Evolutionary conservation across 1,284 basidiomycete species (phyloP).

Genomic region (Gomphus sp.): DNA sequence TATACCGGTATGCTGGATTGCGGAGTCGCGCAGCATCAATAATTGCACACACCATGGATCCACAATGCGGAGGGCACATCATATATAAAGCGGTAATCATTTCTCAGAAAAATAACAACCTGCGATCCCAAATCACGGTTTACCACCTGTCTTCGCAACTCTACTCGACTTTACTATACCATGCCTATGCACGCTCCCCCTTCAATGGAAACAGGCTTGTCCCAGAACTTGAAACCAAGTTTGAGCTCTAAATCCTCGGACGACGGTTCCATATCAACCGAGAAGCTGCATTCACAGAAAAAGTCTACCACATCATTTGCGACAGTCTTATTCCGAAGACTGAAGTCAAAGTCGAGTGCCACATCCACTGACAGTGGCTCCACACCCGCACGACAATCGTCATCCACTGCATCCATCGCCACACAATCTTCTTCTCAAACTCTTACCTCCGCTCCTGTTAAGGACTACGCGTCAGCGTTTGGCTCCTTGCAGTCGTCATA

Average conservation of each 20-base stretch:
- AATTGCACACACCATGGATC: too few relatives aligned
- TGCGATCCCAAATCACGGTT: too few relatives aligned
- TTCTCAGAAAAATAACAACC: too few relatives aligned
- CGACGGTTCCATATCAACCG: background rate
- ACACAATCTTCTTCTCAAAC: background rate
- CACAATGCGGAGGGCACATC: too few relatives aligned
- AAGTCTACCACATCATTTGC: background rate
- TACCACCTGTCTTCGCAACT: too few relatives aligned
- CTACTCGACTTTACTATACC: background rate
- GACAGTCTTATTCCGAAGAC: background rate
- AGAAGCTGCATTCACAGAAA: background rate
- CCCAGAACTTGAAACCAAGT: background rate
- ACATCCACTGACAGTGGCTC: background rate
- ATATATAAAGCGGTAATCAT: too few relatives aligned
- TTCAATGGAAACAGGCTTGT: background rate
- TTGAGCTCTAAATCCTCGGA: background rate
- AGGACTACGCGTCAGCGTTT: slow-evolving; percentile 9
- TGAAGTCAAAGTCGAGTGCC: background rate
- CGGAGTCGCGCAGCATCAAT: too few relatives aligned
- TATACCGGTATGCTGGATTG: too few relatives aligned
- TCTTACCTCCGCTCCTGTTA: background rate
- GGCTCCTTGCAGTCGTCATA: slow-evolving; percentile 6
- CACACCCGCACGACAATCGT: background rate
- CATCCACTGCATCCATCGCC: background rate
- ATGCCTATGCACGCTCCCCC: background rate